Evolutionary conservation across 1,139 yeast genomes (phyloP).

Genomic region (Wickerhamomyces sp.): DNA sequence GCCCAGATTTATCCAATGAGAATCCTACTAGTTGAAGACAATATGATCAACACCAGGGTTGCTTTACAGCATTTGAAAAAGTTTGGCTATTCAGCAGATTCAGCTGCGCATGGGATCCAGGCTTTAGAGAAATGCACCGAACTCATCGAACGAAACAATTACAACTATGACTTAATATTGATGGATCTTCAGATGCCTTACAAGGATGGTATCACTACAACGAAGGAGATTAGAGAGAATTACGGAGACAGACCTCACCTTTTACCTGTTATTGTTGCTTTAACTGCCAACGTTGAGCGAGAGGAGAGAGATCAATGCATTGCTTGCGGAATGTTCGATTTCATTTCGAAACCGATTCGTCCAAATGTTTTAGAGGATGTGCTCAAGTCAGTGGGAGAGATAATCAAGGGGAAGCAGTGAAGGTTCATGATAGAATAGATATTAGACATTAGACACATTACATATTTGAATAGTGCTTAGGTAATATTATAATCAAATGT

Average conservation of each 20-base stretch:
- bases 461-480: not conserved
- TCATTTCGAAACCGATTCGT: conserved; percentile 49
- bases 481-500: not conserved
- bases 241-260: conserved; percentile 26
- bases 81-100: conserved; percentile 49
- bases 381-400: conserved; percentile 6
- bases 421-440: not conserved
- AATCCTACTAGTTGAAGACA: conserved; percentile 91
- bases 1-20: conserved; percentile 37
- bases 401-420: not conserved
- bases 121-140: conserved; percentile 82
- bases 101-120: conserved; percentile 83
- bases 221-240: conserved; percentile 74
- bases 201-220: conserved; percentile 86
- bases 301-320: conserved; percentile 47
- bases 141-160: conserved; percentile 69
- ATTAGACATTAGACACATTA: no score
- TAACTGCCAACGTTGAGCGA: conserved; percentile 55
- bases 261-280: conserved; percentile 42
- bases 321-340: conserved; percentile 51
- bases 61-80: conserved; percentile 59
- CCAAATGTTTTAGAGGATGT: conserved; percentile 41
- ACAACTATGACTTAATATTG: conserved; percentile 57
- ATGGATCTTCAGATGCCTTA: conserved; percentile 95
- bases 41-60: conserved; percentile 83